Percentiles rank a stretch among this genome's conserved stretches.
Evolutionary conservation across 192 early-diverging fungal genomes (phyloP).

Genomic region (Jimgerdemannia lactiflua): DNA sequence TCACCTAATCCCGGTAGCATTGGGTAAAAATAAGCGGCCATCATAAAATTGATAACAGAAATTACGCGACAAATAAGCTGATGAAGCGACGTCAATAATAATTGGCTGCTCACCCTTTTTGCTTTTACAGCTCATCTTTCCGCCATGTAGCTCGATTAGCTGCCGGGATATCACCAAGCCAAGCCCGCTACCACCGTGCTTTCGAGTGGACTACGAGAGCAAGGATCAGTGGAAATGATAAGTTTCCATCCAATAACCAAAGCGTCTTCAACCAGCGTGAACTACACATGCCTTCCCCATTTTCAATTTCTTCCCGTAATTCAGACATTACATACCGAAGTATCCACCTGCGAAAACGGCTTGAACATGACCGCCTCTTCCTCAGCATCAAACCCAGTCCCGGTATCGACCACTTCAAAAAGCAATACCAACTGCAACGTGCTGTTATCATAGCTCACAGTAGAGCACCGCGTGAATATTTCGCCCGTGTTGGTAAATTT

Average conservation of each 20-base stretch:
- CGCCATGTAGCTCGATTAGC: conserved; percentile 76
- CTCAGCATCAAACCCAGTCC: conserved; percentile 74
- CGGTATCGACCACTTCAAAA: conserved; percentile 77
- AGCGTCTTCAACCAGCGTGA: too few relatives aligned
- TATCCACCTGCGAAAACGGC: conserved; percentile 79
- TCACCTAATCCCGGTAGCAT: background rate
- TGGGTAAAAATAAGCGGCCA: background rate
- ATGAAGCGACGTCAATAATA: too few relatives aligned
- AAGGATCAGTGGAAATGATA: background rate
- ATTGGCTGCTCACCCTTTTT: conserved; percentile 41
- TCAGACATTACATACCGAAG: conserved; percentile 41
- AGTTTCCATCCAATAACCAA: background rate
- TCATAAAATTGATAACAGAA: background rate
- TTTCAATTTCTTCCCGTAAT: background rate
- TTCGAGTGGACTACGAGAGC: conserved; percentile 53
- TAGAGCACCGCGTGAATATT: conserved; percentile 54
- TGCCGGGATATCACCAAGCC: conserved; percentile 79
- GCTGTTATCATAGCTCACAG: conserved; percentile 25
- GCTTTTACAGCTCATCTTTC: conserved; percentile 67
- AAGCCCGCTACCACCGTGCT: conserved; percentile 84
- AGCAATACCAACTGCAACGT: conserved; percentile 47
- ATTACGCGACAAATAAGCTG: too few relatives aligned
- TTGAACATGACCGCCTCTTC: conserved; percentile 76
- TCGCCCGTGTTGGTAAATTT: conserved; percentile 81
- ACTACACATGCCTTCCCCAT: background rate